Base-by-base conservation (phyloP, 192 early-diverging fungal genomes). In the Coemansia sp. region DNA sequence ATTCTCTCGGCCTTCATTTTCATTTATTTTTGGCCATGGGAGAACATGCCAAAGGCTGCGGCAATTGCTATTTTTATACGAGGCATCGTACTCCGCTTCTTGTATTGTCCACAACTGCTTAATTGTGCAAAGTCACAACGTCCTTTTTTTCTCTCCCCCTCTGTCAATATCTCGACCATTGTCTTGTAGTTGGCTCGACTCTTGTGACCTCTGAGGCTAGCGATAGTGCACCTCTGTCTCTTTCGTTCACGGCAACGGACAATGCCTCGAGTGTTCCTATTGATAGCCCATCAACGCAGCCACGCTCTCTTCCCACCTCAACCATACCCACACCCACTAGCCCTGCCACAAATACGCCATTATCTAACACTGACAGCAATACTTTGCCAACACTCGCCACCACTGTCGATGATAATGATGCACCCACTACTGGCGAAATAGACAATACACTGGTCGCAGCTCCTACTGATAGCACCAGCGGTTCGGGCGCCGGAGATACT, bases 31-130 rank as follows among this genome's bases (percentile, higher is more conserved):
- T 44, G 44, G 50, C 9, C n/a, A 10, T 22, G 50, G 20, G 50
- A 52, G 47, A 52, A 27, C 12, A 52, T 52, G 50, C 50, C 44
- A 47, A 47, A 47, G 44, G 44, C 44, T 47, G 44, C 44, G 44
- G 44, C 16, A 20, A 47, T 47, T 18, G 15, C 44, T 47, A 47
- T 47, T 47, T 47, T 47, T 47, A 47, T 38, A 38, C 36, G 6
- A 7, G 36, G 36, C 36, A 38, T 38, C 36, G 36, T 38, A 38
- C 36, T 38, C 36, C 36, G 36, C 36, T 38, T 38, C 36, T 7
- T 38, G 36, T 38, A 47, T 15, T 44, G 16, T 44, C 13, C 43
- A 12, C 44, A 47, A 47, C 44, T 47, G n/a, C 15, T 47, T 47
- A 22, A 22, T 52, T 52, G 9, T 16, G 6, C 44, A 22, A 24